Evolutionary conservation across 2,329 filamentous ascomycete species (phyloP), one percentile per base, ranked within the genome.

Genomic region (Epichloe uncinata): DNA sequence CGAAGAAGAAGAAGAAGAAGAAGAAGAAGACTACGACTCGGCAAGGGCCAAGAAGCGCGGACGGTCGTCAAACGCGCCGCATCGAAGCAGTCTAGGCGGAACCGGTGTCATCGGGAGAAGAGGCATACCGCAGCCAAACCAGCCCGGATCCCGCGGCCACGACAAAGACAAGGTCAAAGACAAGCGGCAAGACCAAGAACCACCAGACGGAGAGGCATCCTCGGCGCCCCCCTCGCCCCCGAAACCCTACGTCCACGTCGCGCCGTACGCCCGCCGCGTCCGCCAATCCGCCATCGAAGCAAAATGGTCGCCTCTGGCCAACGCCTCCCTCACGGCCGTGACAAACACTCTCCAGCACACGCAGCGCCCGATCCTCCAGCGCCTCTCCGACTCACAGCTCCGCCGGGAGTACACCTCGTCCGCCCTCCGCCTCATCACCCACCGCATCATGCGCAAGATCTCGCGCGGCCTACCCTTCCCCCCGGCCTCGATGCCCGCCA

Each of bases 391-490:
- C 52, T 67, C 73, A 53, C 65, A 71, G 52, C 63, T 72, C 50
- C 69, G 73, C 42, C 72, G 73, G 51, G 68, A 71, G 15, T 72
- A 79, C 50, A 79, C 80, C 9, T 68, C 78, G 8, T 66, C 73
- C 2, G 77, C 77, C 20, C 68, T 87, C 6, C 69, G 73, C 37
- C 69, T 70, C 38, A 71, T 83, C 26, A 67, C 78, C 7, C 71
- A 72, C 40, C 74, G 73, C 47, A 69, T 87, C 35, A 66, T 74
- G 36, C 73, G 69, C 45, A 82, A 81, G 58, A 66, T 87, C 5
- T 64, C 70, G 15, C 74, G 73, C 35, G 78, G 77, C 11, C 69
- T 85, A 47, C 81, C 81, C n/a, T 85, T 87, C 59, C 84, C 84
- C 78, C 84, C 78, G 0, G 70, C 74, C 3, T 61, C 66, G 1